These are phyloP conservation scores for Barnettozyma sp. DNA, from an alignment of 805 yeast genomes.

Conservation along the genomic window DNA sequence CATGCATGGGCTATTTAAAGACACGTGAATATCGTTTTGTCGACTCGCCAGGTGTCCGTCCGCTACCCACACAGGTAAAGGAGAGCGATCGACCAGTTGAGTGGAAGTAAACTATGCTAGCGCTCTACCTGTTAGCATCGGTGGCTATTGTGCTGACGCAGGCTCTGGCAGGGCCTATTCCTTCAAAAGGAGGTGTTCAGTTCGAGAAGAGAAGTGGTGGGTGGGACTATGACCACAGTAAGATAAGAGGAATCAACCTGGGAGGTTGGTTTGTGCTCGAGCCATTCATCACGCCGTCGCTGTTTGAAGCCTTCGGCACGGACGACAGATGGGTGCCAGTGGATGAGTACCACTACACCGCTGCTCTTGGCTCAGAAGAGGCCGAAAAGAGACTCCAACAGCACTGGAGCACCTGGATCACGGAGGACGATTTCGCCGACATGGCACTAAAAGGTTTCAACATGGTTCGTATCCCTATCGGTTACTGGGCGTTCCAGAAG, in stretches of 20 bases:
- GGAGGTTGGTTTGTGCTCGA: conserved; percentile 92
- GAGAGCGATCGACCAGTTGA: too few species aligned
- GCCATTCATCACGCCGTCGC: conserved; percentile 77
- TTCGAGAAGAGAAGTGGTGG: conserved; percentile 16
- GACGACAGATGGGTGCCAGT: conserved; percentile 46
- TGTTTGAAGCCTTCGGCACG: conserved; percentile 45
- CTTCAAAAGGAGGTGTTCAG: conserved; percentile 21
- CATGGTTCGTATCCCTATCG: conserved; percentile 84
- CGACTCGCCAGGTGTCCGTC: too few species aligned
- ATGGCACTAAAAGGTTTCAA: conserved; percentile 66
- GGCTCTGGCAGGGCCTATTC: conserved; percentile 22
- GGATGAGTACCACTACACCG: conserved; percentile 72
- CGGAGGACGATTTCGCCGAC: conserved; percentile 59
- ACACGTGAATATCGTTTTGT: too few species aligned
- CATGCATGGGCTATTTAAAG: too few species aligned
- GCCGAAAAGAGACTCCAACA: conserved; percentile 44
- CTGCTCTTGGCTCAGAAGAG: conserved; percentile 51
- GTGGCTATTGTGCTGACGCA: conserved; percentile 2
- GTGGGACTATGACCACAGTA: conserved; percentile 18
- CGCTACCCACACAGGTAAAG: too few species aligned
- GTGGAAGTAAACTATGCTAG: too few species aligned
- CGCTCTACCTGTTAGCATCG: conserved; percentile 6
- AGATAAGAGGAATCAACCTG: conserved; percentile 59
- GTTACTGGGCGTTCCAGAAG: conserved; percentile 83
- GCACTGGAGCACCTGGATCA: conserved; percentile 79